Conservation (phyloP, 176 grass and related monocot genomes). For the Ensete ventricosum region DNA sequence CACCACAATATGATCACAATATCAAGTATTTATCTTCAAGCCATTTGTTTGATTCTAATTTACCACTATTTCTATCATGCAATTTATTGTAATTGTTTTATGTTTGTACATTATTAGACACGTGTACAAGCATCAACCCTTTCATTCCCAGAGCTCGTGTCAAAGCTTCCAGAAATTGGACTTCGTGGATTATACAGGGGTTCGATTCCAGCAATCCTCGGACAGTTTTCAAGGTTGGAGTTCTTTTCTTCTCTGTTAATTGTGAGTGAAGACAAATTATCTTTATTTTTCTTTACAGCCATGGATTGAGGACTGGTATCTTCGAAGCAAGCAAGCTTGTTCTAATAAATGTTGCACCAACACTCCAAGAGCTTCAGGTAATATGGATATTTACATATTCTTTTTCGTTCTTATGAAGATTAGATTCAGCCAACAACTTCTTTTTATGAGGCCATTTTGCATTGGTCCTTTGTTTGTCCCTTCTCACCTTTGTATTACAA, state of each 20-base stretch:
- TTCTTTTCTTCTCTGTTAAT: conserved; percentile 1
- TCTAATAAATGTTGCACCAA: conserved; percentile 72
- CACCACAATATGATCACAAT: no score
- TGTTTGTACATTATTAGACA: conserved; percentile 41
- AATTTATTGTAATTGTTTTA: not conserved
- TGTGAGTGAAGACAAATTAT: not conserved
- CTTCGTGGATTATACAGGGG: conserved; percentile 85
- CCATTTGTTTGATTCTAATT: not conserved
- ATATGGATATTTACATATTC: not conserved
- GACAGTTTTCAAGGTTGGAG: conserved; percentile 86
- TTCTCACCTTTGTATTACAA: not conserved
- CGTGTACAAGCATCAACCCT: conserved; percentile 92
- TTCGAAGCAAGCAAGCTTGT: conserved; percentile 95
- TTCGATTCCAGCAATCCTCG: conserved; percentile 90
- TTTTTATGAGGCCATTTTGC: not conserved
- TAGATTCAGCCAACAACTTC: not conserved
- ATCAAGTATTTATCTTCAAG: no score
- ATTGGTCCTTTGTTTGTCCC: not conserved
- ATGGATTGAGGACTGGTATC: conserved; percentile 96
- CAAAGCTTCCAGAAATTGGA: conserved; percentile 83
- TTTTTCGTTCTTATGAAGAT: not conserved
- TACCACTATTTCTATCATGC: not conserved
- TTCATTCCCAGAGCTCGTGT: conserved; percentile 87
- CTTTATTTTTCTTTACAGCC: conserved; percentile 38
- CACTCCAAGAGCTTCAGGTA: conserved; percentile 88